Percentiles rank a stretch among this genome's conserved stretches.
phyloP scores from a whole-genome alignment of 768 basidiomycete species.

The Termitomyces eurrhizus region DNA sequence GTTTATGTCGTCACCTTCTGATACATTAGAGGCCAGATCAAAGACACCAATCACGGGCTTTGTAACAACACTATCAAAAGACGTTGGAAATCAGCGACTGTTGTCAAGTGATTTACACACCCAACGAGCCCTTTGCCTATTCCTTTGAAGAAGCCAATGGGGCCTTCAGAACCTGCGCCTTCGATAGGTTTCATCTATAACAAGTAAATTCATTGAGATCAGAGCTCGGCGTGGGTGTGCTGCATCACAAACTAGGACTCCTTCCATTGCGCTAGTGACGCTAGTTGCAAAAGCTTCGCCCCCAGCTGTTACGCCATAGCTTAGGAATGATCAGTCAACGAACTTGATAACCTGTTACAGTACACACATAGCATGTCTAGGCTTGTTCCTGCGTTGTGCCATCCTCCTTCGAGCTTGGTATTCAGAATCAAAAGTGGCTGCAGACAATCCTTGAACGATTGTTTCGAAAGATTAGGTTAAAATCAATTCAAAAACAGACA shows the following conservation, averaged over 20 bases:
- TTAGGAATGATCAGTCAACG: slow-evolving; percentile 22
- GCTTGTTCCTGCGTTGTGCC: slow-evolving; percentile 89
- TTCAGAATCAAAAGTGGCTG: slow-evolving; percentile 94
- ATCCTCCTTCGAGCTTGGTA: slow-evolving; percentile 88
- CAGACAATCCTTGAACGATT: slow-evolving; percentile 69
- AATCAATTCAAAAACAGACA: neutral
- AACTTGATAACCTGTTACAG: neutral
- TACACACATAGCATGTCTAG: slow-evolving; percentile 88
- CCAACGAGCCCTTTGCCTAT: slow-evolving; percentile 96
- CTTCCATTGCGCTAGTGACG: slow-evolving; percentile 94
- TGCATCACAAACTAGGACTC: slow-evolving; percentile 63
- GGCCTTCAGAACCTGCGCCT: slow-evolving; percentile 92
- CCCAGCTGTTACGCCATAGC: slow-evolving; percentile 94
- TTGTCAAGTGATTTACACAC: slow-evolving; percentile 33
- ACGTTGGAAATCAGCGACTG: neutral
- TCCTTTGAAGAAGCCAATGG: slow-evolving; percentile 96
- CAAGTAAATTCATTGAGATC: neutral
- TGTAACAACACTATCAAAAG: slow-evolving; percentile 67
- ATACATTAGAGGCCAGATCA: slow-evolving; percentile 91
- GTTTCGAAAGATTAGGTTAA: neutral
- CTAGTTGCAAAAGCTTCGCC: slow-evolving; percentile 93
- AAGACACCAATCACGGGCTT: slow-evolving; percentile 97
- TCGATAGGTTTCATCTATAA: slow-evolving; percentile 91
- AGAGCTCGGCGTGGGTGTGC: neutral
- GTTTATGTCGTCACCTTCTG: slow-evolving; percentile 59